Evolutionary conservation across 1,284 basidiomycete species (phyloP).

Genomic region (Cutaneotrichosporon cavernicola): DNA sequence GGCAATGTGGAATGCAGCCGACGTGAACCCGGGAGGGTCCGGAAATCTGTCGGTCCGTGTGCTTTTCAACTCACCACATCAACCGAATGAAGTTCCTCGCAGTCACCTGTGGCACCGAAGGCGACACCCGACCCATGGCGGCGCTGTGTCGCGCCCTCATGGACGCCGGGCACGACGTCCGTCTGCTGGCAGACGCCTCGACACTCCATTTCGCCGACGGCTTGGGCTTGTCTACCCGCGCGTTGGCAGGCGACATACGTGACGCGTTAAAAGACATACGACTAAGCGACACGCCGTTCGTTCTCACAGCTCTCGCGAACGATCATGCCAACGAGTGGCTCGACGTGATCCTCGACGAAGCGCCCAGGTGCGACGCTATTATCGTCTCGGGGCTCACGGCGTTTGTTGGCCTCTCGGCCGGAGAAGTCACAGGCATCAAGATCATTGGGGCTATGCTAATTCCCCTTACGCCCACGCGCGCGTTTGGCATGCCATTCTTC

Average conservation of each 20-base stretch:
- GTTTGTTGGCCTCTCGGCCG: constrained; percentile 4
- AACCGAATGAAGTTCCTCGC: constrained; percentile 4
- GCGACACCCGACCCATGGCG: constrained; percentile 4
- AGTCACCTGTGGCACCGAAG: constrained; percentile 4
- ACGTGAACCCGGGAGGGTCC: no score
- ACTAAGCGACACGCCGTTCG: not conserved
- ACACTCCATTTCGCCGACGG: not conserved
- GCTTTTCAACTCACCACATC: not conserved
- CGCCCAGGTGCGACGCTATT: constrained; percentile 1
- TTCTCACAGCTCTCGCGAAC: not conserved
- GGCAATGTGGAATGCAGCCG: no score
- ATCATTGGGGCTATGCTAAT: constrained; percentile 4
- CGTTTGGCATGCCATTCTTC: not conserved
- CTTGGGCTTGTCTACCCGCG: not conserved
- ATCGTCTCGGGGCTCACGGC: not conserved
- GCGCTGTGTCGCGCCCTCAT: constrained; percentile 9
- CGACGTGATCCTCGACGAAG: not conserved
- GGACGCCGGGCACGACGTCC: constrained; percentile 6
- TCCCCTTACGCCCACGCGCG: constrained; percentile 4
- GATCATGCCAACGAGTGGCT: not conserved
- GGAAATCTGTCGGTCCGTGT: not conserved
- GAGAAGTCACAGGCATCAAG: not conserved
- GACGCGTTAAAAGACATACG: not conserved
- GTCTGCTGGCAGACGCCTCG: constrained; percentile 3
- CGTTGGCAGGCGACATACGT: constrained; percentile 1